Evolutionary conservation across 2,329 filamentous ascomycete genomes (phyloP).

Genomic region (Fusarium euwallaceae): DNA sequence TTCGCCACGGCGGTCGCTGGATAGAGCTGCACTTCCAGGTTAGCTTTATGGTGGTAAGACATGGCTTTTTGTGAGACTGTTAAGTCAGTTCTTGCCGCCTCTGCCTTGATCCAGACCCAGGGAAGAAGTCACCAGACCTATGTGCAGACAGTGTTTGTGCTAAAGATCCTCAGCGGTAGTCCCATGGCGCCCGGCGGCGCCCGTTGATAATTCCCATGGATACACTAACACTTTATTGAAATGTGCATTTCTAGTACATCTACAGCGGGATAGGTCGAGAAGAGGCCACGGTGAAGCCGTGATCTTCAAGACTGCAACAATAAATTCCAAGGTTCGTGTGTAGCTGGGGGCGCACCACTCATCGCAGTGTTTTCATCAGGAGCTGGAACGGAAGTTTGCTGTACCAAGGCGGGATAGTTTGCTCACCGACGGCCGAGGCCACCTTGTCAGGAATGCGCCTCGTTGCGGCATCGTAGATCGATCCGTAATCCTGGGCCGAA

Average conservation of each 20-base stretch:
- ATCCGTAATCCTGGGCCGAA: neutral
- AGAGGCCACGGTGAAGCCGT: neutral
- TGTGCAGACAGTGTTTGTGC: neutral
- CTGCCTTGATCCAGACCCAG: neutral
- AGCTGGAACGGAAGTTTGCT: neutral
- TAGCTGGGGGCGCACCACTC: neutral
- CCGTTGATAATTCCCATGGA: neutral
- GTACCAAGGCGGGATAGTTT: neutral
- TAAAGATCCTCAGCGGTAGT: neutral
- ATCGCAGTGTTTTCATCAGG: neutral
- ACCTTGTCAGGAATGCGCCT: neutral
- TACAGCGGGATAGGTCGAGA: neutral
- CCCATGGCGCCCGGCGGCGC: neutral
- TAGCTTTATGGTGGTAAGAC: neutral
- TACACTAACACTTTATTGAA: neutral
- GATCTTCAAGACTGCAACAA: neutral
- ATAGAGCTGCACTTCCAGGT: neutral
- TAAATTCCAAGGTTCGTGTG: neutral
- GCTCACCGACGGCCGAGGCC: neutral
- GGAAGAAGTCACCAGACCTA: neutral
- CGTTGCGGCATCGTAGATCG: neutral
- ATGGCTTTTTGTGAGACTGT: neutral
- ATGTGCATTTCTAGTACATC: neutral
- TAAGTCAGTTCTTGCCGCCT: neutral
- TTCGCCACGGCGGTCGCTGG: neutral